phyloP scores from a whole-genome alignment of 2,329 filamentous ascomycete genomes.

The Ascochyta rabiei region DNA sequence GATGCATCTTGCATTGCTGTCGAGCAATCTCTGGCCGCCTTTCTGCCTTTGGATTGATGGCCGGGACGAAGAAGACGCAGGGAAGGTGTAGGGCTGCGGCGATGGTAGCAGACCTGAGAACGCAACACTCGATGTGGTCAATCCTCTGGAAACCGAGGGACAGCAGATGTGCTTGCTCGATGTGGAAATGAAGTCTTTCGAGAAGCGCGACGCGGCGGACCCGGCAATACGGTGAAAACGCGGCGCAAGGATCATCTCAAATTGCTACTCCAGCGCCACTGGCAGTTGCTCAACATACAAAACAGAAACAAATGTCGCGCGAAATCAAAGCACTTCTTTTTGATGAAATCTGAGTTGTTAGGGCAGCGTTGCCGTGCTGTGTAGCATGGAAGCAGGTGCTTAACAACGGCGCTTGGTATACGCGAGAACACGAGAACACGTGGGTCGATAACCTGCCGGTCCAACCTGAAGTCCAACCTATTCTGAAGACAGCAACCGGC shows the following conservation, averaged over 20 bases:
- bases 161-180: background rate
- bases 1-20: background rate
- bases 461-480: too few relatives aligned
- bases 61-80: background rate
- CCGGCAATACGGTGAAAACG: constrained; percentile 6
- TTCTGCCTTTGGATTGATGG: background rate
- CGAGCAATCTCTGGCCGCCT: background rate
- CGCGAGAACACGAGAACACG: too few relatives aligned
- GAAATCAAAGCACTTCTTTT: background rate
- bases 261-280: background rate
- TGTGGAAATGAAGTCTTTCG: background rate
- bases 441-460: too few relatives aligned
- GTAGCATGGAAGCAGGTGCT: background rate
- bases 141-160: background rate
- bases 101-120: background rate
- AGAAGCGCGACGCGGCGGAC: constrained; percentile 7
- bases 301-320: background rate
- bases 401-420: too few relatives aligned
- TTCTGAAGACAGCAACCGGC: too few relatives aligned
- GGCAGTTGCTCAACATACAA: background rate
- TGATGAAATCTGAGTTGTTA: background rate
- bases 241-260: constrained; percentile 7
- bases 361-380: background rate
- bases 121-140: background rate
- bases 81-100: background rate